Conservation (phyloP, 768 basidiomycete genomes). For the Leucocoprinus leucothites region DNA sequence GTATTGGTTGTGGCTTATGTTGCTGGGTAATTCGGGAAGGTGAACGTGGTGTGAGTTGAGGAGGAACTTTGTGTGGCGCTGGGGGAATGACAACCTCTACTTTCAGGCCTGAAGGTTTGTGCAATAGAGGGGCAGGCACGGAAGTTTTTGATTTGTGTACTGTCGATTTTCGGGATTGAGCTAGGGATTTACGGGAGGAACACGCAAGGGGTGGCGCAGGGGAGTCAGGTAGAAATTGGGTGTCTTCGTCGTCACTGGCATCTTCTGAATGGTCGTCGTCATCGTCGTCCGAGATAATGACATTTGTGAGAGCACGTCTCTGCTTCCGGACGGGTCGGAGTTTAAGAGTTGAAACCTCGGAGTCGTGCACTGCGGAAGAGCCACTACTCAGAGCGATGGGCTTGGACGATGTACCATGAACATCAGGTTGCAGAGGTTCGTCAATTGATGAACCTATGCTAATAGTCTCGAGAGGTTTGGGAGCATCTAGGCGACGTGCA, state of each 20-base stretch:
- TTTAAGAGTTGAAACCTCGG: conserved; percentile 19
- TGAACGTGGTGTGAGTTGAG: conserved; percentile 6
- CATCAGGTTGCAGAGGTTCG: not conserved
- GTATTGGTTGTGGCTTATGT: not conserved
- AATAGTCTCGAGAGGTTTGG: not conserved
- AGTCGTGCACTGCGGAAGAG: conserved; percentile 17
- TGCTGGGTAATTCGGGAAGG: conserved; percentile 16
- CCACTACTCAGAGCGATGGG: not conserved
- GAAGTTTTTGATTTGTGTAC: not conserved
- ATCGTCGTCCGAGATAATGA: conserved; percentile 49
- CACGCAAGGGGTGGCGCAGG: conserved; percentile 15
- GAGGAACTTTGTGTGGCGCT: conserved; percentile 25
- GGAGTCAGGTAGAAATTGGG: conserved; percentile 11
- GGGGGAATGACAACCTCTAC: conserved; percentile 44
- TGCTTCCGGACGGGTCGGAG: conserved; percentile 24
- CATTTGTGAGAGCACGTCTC: conserved; percentile 19
- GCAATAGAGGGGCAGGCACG: not conserved
- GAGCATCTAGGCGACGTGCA: not conserved
- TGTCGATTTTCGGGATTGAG: not conserved
- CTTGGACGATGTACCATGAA: not conserved
- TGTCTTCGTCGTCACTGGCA: not conserved
- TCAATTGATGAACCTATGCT: conserved; percentile 8
- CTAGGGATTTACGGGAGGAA: conserved; percentile 7
- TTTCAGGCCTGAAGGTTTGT: conserved; percentile 16
- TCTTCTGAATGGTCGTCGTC: conserved; percentile 32